Evolutionary conservation across 2,329 filamentous ascomycete genomes (phyloP).

Genomic region (Fusarium keratoplasticum): DNA sequence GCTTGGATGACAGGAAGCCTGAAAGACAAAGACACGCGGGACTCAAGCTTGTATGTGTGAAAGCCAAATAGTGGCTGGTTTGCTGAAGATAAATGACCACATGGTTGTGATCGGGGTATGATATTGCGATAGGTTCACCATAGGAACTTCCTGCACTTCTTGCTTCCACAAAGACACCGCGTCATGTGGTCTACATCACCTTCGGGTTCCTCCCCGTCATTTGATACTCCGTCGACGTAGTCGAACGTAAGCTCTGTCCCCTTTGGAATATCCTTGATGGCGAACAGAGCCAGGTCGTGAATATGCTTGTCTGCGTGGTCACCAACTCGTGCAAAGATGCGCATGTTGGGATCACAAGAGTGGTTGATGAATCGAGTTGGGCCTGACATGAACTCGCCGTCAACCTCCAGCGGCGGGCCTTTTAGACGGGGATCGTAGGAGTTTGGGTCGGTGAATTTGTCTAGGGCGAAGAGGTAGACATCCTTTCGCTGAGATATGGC

Average conservation of each 20-base stretch:
- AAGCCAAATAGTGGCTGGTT: background rate
- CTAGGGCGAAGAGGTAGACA: slow-evolving; percentile 82
- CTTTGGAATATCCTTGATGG: slow-evolving; percentile 71
- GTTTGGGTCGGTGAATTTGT: slow-evolving; percentile 77
- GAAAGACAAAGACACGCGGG: background rate
- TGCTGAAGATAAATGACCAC: background rate
- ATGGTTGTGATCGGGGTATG: background rate
- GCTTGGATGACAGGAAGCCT: background rate
- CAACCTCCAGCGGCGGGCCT: slow-evolving; percentile 69
- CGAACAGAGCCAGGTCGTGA: slow-evolving; percentile 83
- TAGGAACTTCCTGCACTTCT: slow-evolving; percentile 75
- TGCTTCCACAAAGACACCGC: slow-evolving; percentile 70
- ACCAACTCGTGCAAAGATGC: slow-evolving; percentile 82
- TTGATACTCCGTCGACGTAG: slow-evolving; percentile 75
- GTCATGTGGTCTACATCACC: slow-evolving; percentile 65
- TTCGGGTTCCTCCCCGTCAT: slow-evolving; percentile 57
- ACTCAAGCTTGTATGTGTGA: background rate
- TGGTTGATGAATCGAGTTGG: slow-evolving; percentile 88
- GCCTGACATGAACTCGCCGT: slow-evolving; percentile 81
- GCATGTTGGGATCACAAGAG: slow-evolving; percentile 81
- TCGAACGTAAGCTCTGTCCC: slow-evolving; percentile 83
- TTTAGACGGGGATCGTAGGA: slow-evolving; percentile 68
- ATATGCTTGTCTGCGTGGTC: slow-evolving; percentile 80
- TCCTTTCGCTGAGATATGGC: slow-evolving; percentile 73
- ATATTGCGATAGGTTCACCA: slow-evolving; percentile 60